Conservation (phyloP, 257 asterid species). For the Plantago ovata region DNA sequence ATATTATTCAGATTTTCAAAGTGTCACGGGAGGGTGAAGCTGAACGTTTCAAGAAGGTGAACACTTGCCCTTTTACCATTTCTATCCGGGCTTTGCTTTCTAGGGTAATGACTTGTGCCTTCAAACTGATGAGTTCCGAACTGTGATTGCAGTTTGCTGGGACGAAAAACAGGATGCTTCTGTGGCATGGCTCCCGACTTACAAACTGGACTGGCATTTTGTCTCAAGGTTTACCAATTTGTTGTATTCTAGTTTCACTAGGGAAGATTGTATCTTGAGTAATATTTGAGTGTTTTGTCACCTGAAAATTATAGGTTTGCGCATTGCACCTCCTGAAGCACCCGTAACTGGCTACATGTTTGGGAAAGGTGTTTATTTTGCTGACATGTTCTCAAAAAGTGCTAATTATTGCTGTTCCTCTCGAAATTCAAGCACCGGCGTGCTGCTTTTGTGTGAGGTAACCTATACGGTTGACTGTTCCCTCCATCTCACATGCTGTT, state of each 20-base stretch:
- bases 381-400: conserved; percentile 98
- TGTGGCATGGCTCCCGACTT: conserved; percentile 98
- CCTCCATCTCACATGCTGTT: neutral
- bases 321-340: conserved; percentile 99
- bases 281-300: conserved; percentile 14
- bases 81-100: neutral
- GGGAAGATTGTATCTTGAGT: conserved; percentile 5
- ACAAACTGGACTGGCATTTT: conserved; percentile 94
- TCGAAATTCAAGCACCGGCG: conserved; percentile 45
- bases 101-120: conserved; percentile 8
- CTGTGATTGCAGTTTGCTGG: conserved; percentile 48
- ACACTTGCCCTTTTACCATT: neutral
- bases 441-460: conserved; percentile 89
- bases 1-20: conserved; percentile 70
- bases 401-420: conserved; percentile 78
- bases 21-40: conserved; percentile 80
- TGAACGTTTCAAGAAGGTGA: conserved; percentile 65
- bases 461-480: conserved; percentile 5
- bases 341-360: conserved; percentile 94
- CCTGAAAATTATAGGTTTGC: conserved; percentile 52
- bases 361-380: conserved; percentile 97
- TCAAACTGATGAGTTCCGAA: conserved; percentile 16
- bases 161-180: conserved; percentile 76
- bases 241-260: conserved; percentile 2
- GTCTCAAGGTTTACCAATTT: conserved; percentile 61